phyloP scores from a whole-genome alignment of 176 grass and related monocot species.

The Oryza australiensis region DNA sequence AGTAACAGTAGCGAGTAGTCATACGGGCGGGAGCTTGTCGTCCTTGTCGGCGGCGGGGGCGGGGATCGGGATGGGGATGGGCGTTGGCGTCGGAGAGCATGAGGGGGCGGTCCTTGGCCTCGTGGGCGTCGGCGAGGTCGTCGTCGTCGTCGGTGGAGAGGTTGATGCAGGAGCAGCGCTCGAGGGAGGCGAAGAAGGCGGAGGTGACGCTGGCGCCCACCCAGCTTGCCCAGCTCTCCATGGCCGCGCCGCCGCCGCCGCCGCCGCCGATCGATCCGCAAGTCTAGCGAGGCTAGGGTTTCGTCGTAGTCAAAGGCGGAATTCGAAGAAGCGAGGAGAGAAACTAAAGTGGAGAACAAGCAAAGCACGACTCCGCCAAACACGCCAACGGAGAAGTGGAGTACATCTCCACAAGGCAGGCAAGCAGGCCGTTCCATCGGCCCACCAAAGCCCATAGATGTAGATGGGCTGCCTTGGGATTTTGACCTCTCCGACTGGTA shows the following conservation, averaged over 20 bases:
- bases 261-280: not conserved
- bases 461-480: too few species aligned
- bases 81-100: slow-evolving; percentile 38
- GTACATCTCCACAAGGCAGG: too few species aligned
- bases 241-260: slow-evolving; percentile 6
- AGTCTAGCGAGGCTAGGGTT: slow-evolving; percentile 25
- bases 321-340: too few species aligned
- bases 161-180: slow-evolving; percentile 93
- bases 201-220: slow-evolving; percentile 59
- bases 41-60: not conserved
- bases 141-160: slow-evolving; percentile 65
- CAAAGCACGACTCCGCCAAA: too few species aligned
- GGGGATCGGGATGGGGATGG: not conserved
- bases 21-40: slow-evolving; percentile 37
- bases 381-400: too few species aligned
- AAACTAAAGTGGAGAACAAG: too few species aligned
- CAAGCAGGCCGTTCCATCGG: too few species aligned
- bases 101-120: slow-evolving; percentile 62
- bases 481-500: too few species aligned
- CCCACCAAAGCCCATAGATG: too few species aligned
- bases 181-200: slow-evolving; percentile 84
- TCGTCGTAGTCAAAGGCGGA: not conserved
- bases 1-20: not conserved
- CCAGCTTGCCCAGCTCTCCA: slow-evolving; percentile 66
- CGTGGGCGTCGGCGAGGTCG: slow-evolving; percentile 28